These are phyloP conservation scores for Omphalea diandra DNA, from an alignment of 441 rosid genomes.

Conservation along the genomic window DNA sequence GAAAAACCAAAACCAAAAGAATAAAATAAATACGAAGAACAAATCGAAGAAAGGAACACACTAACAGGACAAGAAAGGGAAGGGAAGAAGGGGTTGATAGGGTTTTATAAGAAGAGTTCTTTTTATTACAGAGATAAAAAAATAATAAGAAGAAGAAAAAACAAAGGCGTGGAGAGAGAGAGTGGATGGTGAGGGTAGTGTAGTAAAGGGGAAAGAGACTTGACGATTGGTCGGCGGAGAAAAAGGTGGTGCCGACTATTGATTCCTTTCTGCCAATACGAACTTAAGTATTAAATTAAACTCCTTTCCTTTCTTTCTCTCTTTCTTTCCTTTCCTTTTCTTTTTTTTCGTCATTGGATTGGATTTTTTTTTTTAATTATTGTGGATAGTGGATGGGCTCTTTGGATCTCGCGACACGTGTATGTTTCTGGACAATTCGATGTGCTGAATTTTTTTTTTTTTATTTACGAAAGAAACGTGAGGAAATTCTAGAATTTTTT, in stretches of 20 bases:
- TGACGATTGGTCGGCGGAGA: conserved; percentile 68
- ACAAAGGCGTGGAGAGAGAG: background rate
- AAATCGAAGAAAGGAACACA: background rate
- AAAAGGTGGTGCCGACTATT: conserved; percentile 69
- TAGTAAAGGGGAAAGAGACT: conserved; percentile 32
- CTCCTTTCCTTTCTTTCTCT: background rate
- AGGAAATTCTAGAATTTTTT: too few relatives aligned
- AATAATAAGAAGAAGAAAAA: background rate
- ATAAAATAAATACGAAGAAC: background rate
- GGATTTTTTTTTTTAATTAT: background rate
- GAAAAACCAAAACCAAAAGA: background rate
- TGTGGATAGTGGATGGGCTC: background rate
- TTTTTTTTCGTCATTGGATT: too few relatives aligned
- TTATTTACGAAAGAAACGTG: too few relatives aligned
- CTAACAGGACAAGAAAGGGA: conserved; percentile 5
- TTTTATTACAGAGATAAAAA: background rate
- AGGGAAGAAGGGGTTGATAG: background rate
- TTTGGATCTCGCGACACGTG: background rate
- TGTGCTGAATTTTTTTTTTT: background rate
- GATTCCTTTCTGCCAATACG: too few relatives aligned
- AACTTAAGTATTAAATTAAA: too few relatives aligned
- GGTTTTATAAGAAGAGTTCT: conserved; percentile 9
- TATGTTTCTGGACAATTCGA: background rate
- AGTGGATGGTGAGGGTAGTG: conserved; percentile 12
- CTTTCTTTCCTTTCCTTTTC: background rate